Evolutionary conservation across 768 basidiomycete genomes (phyloP).

Genomic region (Suillus hirtellus): DNA sequence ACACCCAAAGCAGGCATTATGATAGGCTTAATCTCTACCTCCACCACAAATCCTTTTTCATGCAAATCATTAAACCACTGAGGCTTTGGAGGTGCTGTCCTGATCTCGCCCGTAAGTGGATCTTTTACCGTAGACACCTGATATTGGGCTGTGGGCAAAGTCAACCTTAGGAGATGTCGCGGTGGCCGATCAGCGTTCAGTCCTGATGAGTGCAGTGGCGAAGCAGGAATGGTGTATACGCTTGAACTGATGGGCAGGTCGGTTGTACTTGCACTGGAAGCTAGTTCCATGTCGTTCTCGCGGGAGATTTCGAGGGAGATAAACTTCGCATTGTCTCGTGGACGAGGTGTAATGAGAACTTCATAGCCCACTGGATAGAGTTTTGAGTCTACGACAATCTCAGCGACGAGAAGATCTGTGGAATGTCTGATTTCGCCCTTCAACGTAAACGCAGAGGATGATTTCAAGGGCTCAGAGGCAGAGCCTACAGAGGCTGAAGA

Average conservation of each 20-base stretch:
- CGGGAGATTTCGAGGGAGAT: slow-evolving; percentile 35
- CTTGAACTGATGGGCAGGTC: slow-evolving; percentile 57
- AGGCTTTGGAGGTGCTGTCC: slow-evolving; percentile 61
- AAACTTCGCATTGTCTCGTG: slow-evolving; percentile 39
- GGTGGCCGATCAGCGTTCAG: slow-evolving; percentile 52
- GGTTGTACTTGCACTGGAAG: not conserved
- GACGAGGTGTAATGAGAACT: slow-evolving; percentile 45
- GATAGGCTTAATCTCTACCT: slow-evolving; percentile 53
- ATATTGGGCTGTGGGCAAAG: slow-evolving; percentile 81
- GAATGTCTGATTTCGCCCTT: slow-evolving; percentile 60
- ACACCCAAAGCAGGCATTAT: slow-evolving; percentile 25
- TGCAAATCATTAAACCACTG: slow-evolving; percentile 71
- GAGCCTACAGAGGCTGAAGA: slow-evolving; percentile 33
- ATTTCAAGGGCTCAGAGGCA: slow-evolving; percentile 35
- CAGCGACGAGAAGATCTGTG: slow-evolving; percentile 75
- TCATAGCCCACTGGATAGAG: slow-evolving; percentile 78
- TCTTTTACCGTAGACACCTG: slow-evolving; percentile 75
- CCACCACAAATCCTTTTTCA: slow-evolving; percentile 58
- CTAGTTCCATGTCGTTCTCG: slow-evolving; percentile 16
- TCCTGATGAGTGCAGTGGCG: slow-evolving; percentile 75
- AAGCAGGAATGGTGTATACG: slow-evolving; percentile 78
- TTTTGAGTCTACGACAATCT: slow-evolving; percentile 80
- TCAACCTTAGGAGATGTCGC: slow-evolving; percentile 76
- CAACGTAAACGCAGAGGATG: slow-evolving; percentile 55
- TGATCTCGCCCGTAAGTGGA: slow-evolving; percentile 74